Evolutionary conservation across 1,284 basidiomycete genomes (phyloP), one percentile per base, ranked within the genome.

Genomic region (Malassezia dermatis): DNA sequence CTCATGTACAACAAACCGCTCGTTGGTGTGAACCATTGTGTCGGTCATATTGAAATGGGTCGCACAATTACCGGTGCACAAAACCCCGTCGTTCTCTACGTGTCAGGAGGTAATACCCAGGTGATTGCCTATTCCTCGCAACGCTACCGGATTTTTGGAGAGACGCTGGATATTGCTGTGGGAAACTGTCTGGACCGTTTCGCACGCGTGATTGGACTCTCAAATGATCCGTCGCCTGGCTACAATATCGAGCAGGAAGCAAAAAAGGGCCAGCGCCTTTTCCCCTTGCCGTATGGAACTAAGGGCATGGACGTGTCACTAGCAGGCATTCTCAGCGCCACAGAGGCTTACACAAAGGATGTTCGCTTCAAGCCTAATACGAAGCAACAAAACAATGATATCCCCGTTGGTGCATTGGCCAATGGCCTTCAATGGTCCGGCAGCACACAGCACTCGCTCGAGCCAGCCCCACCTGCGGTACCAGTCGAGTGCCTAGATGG

Each of bases 281-380:
- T 96, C 0, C 78, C 84, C 0, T 78, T 99, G 45, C 93, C 94
- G 5, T 99, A 98, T 75, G 82, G 91, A 0, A 99, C 93, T 0
- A 99, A 99, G 75, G 94, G 94, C 17, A 99, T 99, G 94, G 94
- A 99, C 74, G 79, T 98, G 59, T 88, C 89, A 61, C 80, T 99
- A 50, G 93, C 90, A 4, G 94, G 94, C 1, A 86, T 99, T 53
- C 78, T 98, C 37, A 86, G 87, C 8, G 84, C 88, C 3, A 82
- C 84, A 6, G 94, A 96, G 77, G 84, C 86, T 0, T 93, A 90
- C 68, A 95, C 63, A 53, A 73, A 39, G 21, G 68, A 73, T 43
- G 59, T 61, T 43, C 54, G 65, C 3, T 71, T 72, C 56, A 52
- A 48, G 12, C 47, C 60, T 8, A 62, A 61, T 26, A 5, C 43